Base-by-base conservation (phyloP, 768 basidiomycete genomes). In the Tylopilus sp. region DNA sequence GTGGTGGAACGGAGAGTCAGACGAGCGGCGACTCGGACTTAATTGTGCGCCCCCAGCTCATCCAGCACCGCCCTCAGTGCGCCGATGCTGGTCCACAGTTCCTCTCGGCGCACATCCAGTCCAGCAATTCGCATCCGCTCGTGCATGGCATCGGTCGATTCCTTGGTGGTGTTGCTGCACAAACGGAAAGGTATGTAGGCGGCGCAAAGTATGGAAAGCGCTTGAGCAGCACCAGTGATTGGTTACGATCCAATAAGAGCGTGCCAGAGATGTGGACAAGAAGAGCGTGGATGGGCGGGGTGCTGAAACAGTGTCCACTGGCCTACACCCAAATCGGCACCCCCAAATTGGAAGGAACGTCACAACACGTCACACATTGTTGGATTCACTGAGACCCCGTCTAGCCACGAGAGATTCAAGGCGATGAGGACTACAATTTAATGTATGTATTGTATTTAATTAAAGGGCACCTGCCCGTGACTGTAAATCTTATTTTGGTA, bases 151-250 rank as follows among this genome's bases (percentile, higher is more conserved):
- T 47, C 39, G 0, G 73, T 79, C 0, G 82, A 80, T 55, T 86
- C 84, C 53, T 86, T 83, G 62, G 82, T 84, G 0, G 82, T 81
- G 61, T 88, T 88, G 44, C 82, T 86, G 62, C 87, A 86, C 51
- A 79, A 70, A 23, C 79, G 71, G 66, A 83, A 73, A 11, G 30
- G 30, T 31, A 78, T 57, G 3, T 53, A 50, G 17, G 70, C 63
- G 2, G 51, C 52, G 3, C 69, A 64, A 17, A 79, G 64, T 15
- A 65, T 45, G 1, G 48, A 35, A 15, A 67, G 54, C 3, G 66
- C 62, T 7, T 54, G 30, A 4, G 42, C 73, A 0, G 86, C 82
- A 8, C 70, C 62, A 0, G 74, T 71, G 0, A 76, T 83, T 0
- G 85, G 72, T 0, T 65, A 66, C 2, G 71, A 60, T 39, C 79